Evolutionary conservation across 306 rosid species (phyloP).

Genomic region (Corylus avellana): DNA sequence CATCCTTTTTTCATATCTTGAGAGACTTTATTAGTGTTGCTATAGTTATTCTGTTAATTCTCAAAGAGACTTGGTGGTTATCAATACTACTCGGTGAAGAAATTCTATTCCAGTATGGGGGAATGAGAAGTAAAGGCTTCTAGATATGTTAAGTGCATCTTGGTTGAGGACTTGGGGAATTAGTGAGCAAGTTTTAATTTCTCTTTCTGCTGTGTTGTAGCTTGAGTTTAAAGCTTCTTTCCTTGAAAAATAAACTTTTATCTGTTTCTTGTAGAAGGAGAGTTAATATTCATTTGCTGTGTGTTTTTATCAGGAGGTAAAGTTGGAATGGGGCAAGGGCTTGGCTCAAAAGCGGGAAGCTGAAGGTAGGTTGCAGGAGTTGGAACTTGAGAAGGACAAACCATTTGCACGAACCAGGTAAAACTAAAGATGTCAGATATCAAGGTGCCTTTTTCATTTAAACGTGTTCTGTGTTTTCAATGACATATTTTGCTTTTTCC

Average conservation of each 20-base stretch:
- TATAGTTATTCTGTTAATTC: neutral
- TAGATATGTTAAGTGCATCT: neutral
- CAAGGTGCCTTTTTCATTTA: slow-evolving; percentile 5
- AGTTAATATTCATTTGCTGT: slow-evolving; percentile 14
- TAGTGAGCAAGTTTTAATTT: neutral
- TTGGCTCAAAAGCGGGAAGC: slow-evolving; percentile 95
- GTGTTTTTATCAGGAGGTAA: slow-evolving; percentile 58
- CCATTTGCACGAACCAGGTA: slow-evolving; percentile 92
- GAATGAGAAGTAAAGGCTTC: neutral
- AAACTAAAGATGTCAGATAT: slow-evolving; percentile 2
- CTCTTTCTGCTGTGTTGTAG: neutral
- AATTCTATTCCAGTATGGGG: neutral
- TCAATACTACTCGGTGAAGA: neutral
- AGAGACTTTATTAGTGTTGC: neutral
- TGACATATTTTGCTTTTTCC: neutral
- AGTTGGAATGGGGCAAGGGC: slow-evolving; percentile 95
- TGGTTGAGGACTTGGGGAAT: neutral
- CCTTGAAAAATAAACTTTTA: neutral
- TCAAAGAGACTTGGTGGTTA: neutral
- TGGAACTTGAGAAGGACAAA: slow-evolving; percentile 80
- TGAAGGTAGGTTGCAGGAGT: slow-evolving; percentile 72
- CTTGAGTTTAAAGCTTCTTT: neutral
- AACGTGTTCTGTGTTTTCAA: slow-evolving; percentile 2
- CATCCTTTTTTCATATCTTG: neutral
- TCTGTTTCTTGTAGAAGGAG: neutral